Conservation (phyloP, 192 early-diverging fungal species). For the Coemansia sp. region DNA sequence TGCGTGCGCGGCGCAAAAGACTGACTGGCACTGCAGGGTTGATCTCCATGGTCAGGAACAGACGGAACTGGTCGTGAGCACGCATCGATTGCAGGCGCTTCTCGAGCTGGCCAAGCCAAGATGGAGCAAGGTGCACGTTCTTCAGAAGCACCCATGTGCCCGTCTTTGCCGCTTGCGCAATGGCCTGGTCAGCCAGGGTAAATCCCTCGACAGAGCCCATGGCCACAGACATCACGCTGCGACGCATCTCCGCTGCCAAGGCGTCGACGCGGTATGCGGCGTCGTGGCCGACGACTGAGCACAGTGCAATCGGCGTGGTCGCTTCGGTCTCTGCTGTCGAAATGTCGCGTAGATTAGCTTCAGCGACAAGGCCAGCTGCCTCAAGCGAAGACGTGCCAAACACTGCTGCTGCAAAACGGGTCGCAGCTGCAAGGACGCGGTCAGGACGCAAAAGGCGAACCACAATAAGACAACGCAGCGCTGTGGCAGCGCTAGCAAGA, state of each 20-base stretch:
- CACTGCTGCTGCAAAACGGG: constrained; percentile 70
- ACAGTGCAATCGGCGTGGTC: constrained; percentile 86
- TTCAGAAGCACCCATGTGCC: constrained; percentile 97
- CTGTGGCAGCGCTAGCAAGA: constrained; percentile 41
- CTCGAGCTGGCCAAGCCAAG: constrained; percentile 94
- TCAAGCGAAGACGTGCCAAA: constrained; percentile 32
- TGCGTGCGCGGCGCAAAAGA: constrained; percentile 83
- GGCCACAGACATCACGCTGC: constrained; percentile 78
- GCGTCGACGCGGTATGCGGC: constrained; percentile 93
- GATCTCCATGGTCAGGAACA: constrained; percentile 98
- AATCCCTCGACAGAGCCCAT: constrained; percentile 98
- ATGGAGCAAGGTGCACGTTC: constrained; percentile 96
- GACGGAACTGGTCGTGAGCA: constrained; percentile 79
- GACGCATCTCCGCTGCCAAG: constrained; percentile 69
- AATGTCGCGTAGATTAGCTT: constrained; percentile 70
- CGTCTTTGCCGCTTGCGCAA: constrained; percentile 74
- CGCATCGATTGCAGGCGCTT: constrained; percentile 90
- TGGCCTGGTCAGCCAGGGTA: constrained; percentile 84
- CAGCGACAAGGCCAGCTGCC: constrained; percentile 39
- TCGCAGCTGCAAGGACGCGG: constrained; percentile 74
- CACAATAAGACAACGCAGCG: constrained; percentile 78
- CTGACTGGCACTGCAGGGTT: constrained; percentile 95
- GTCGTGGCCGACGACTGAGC: constrained; percentile 93
- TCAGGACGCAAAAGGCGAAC: constrained; percentile 89
- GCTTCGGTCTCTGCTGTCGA: constrained; percentile 71